phyloP scores from a whole-genome alignment of 768 basidiomycete genomes.

The Dictyophora rubrovolvata region DNA sequence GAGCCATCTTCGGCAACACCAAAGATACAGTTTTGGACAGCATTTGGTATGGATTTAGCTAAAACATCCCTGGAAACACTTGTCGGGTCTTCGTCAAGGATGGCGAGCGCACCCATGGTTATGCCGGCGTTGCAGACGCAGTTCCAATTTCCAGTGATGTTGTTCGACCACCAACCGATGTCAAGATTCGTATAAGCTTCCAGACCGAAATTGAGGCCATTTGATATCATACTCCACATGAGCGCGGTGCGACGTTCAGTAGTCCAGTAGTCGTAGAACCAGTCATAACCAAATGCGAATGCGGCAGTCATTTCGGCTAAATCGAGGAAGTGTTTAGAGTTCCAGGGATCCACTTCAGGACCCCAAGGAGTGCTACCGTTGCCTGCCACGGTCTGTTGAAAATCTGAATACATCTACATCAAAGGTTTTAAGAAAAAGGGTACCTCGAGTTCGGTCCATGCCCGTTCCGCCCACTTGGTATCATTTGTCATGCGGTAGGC shows the following conservation, averaged over 20 bases:
- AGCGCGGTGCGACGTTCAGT: slow-evolving; percentile 62
- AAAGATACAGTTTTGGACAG: slow-evolving; percentile 62
- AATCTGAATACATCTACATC: slow-evolving; percentile 1
- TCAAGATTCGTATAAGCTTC: slow-evolving; percentile 29
- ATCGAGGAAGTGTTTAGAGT: slow-evolving; percentile 85
- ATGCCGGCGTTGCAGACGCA: slow-evolving; percentile 92
- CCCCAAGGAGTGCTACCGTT: slow-evolving; percentile 62
- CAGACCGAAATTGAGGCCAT: slow-evolving; percentile 65
- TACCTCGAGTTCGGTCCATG: slow-evolving; percentile 76
- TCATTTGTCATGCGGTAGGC: slow-evolving; percentile 87
- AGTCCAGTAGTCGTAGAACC: slow-evolving; percentile 83
- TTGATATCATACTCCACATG: slow-evolving; percentile 58
- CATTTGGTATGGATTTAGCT: slow-evolving; percentile 58
- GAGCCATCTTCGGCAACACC: slow-evolving; percentile 65
- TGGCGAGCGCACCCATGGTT: slow-evolving; percentile 82
- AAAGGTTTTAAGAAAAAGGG: slow-evolving; percentile 17
- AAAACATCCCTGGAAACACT: slow-evolving; percentile 63
- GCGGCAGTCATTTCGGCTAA: slow-evolving; percentile 82
- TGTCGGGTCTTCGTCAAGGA: slow-evolving; percentile 72
- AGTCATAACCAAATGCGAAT: slow-evolving; percentile 91
- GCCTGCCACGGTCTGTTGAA: slow-evolving; percentile 61
- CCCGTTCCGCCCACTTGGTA: slow-evolving; percentile 81
- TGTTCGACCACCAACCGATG: slow-evolving; percentile 69
- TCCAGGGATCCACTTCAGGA: slow-evolving; percentile 61
- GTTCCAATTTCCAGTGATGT: slow-evolving; percentile 90